Evolutionary conservation across 495 filamentous ascomycete species (phyloP).

Genomic region (Melanomma pulvis-pyrius): DNA sequence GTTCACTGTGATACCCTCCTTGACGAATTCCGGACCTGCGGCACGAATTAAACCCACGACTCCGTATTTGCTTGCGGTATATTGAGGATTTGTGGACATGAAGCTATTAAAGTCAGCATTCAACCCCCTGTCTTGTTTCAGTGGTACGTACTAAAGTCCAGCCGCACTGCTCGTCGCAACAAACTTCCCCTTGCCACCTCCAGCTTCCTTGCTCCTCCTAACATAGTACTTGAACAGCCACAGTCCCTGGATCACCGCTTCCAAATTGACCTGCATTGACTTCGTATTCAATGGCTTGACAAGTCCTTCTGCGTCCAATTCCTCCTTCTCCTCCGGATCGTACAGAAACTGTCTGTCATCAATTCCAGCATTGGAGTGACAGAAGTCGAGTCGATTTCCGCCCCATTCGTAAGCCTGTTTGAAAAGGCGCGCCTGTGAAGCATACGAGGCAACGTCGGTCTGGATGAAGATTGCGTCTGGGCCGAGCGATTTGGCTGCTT

Average conservation of each 20-base stretch:
- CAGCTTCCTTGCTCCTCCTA: slow-evolving; percentile 30
- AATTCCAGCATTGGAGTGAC: slow-evolving; percentile 53
- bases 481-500: slow-evolving; percentile 21
- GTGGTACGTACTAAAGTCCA: slow-evolving; percentile 26
- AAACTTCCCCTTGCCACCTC: slow-evolving; percentile 31
- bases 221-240: slow-evolving; percentile 53
- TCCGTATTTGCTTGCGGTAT: slow-evolving; percentile 44
- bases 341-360: slow-evolving; percentile 43
- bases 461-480: slow-evolving; percentile 42
- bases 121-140: not conserved
- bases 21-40: slow-evolving; percentile 33
- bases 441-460: slow-evolving; percentile 47
- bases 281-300: slow-evolving; percentile 47
- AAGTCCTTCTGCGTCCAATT: slow-evolving; percentile 37
- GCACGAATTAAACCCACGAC: slow-evolving; percentile 46
- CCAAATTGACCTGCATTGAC: slow-evolving; percentile 51
- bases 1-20: slow-evolving; percentile 49
- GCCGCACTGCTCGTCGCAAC: slow-evolving; percentile 30
- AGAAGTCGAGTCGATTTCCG: slow-evolving; percentile 49
- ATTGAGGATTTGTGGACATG: slow-evolving; percentile 43
- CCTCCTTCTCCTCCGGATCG: slow-evolving; percentile 25
- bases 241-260: slow-evolving; percentile 48
- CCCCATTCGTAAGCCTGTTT: slow-evolving; percentile 44
- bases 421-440: slow-evolving; percentile 48
- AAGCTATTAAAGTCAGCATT: slow-evolving; percentile 34